These are phyloP conservation scores for Hibiscus mutabilis DNA, from an alignment of 345 rosid genomes.

Conservation along the genomic window DNA sequence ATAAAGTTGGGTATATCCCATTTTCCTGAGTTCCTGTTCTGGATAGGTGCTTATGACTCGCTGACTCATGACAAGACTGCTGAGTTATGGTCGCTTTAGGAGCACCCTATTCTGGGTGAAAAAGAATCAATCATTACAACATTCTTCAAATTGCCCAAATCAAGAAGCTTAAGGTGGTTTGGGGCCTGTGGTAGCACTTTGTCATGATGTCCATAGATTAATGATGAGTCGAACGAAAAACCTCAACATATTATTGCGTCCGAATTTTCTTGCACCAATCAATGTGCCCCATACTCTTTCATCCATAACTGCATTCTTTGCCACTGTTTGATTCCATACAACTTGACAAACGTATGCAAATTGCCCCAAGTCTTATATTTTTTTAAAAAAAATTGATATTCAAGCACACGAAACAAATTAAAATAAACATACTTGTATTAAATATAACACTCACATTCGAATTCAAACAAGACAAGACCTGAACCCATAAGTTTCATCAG, in stretches of 20 bases:
- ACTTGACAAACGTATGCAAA: not conserved
- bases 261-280: slow-evolving; percentile 14
- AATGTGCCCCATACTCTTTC: slow-evolving; percentile 12
- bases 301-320: not conserved
- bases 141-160: not conserved
- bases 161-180: not conserved
- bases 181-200: too few species aligned
- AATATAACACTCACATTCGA: too few species aligned
- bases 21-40: not conserved
- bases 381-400: too few species aligned
- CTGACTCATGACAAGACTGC: slow-evolving; percentile 8
- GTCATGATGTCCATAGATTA: not conserved
- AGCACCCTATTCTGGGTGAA: not conserved
- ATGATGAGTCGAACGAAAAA: slow-evolving; percentile 9
- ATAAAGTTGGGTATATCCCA: not conserved
- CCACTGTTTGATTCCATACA: not conserved
- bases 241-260: not conserved
- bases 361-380: too few species aligned
- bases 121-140: too few species aligned
- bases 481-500: too few species aligned
- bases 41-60: not conserved
- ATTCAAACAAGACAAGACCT: too few species aligned
- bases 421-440: too few species aligned
- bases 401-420: too few species aligned
- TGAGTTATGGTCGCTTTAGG: not conserved